Percentiles rank a stretch among this genome's conserved stretches.
These are phyloP conservation scores for Exophiala xenobiotica DNA, from an alignment of 2,329 filamentous ascomycete species.

Conservation along the genomic window DNA sequence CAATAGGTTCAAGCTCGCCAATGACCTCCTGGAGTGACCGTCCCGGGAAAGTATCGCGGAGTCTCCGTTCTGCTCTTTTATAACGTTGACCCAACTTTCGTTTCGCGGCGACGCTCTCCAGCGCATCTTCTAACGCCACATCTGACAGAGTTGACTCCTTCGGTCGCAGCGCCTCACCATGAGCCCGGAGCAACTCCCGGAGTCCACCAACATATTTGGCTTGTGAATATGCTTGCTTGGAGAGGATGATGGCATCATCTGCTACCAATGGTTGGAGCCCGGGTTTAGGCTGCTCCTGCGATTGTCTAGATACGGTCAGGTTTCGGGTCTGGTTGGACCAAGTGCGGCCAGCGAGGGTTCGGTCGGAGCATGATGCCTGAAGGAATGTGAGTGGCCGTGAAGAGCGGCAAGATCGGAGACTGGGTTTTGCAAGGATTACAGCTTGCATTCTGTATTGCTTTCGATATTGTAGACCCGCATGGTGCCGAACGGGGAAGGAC, in stretches of 20 bases:
- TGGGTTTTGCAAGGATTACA: neutral
- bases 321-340: neutral
- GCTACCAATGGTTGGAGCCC: neutral
- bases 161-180: neutral
- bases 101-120: neutral
- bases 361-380: neutral
- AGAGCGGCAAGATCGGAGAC: neutral
- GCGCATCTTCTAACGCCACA: neutral
- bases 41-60: neutral
- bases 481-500: constrained; percentile 14
- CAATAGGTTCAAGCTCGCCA: neutral
- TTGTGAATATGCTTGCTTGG: neutral
- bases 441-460: constrained; percentile 1
- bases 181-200: neutral
- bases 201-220: neutral
- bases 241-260: neutral
- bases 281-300: neutral
- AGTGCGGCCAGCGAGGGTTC: neutral
- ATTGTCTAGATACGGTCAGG: neutral
- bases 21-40: neutral
- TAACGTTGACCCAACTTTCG: neutral
- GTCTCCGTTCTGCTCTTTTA: neutral
- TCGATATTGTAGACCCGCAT: constrained; percentile 21
- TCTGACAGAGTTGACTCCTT: neutral
- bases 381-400: neutral